Base-by-base conservation (phyloP, 352 stramenopile species). In the Blastocystis sp. region DNA sequence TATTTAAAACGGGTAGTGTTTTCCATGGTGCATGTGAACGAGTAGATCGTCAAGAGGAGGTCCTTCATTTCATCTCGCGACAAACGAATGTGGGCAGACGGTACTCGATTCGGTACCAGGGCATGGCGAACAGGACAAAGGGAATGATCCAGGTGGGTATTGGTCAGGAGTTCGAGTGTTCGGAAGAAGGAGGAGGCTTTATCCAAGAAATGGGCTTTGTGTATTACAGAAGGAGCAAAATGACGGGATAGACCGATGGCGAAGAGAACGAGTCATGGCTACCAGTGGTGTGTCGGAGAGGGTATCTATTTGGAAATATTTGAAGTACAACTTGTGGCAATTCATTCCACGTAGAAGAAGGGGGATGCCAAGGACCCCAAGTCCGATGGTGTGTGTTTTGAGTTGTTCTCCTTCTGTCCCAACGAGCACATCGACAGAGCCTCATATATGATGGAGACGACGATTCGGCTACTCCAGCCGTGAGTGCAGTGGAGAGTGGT, bases 31-130 rank as follows among this genome's bases (percentile, higher is more conserved):
- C 24, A 61, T 60, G 3, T 77, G 28, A 48, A 48, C 14, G 60
- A 60, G 19, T 11, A 77, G 66, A 77, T 77, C 66, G 66, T 57
- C 38, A 77, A 4, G 66, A 77, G 17, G 66, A 77, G 19, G 19
- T 77, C 42, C 38, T 77, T 54, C 66, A 77, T n/a, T 77, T 77
- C 42, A 19, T 60, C 3, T 17, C 54, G 60, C 43, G 66, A 6
- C 3, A 77, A 77, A n/a, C 28, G 28, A 34, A 34, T 34, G 28
- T 34, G 28, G 28, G 28, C 28, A 28, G 66, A 54, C 54, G 19
- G 10, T 77, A 52, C 24, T 60, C 38, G 9, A 54, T 77, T n/a
- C n/a, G 38, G 24, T 77, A 77, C 34, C 66, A 43, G 21, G 66
- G 66, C 54, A 77, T 77, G 66, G 60, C 66, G 3, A 38, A 38